Conservation (phyloP, 2,329 filamentous ascomycete species). For the Bipolaris sorokiniana region DNA sequence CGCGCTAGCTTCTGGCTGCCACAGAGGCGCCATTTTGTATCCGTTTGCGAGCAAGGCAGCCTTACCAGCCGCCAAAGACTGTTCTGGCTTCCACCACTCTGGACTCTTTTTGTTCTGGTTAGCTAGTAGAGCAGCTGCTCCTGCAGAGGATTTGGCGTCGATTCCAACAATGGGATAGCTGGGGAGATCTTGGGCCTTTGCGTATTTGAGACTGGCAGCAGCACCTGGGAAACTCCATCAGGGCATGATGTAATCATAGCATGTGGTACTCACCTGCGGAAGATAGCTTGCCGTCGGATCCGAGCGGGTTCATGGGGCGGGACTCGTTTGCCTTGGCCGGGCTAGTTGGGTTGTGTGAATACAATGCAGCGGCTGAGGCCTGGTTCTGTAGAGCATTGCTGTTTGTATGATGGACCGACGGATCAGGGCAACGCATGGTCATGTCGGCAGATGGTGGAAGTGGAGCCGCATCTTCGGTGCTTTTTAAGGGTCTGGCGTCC, state of each 20-base stretch:
- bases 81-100: constrained; percentile 70
- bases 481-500: constrained; percentile 28
- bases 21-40: constrained; percentile 65
- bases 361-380: constrained; percentile 67
- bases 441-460: constrained; percentile 23
- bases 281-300: constrained; percentile 62
- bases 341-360: constrained; percentile 55
- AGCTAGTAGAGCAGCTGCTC: constrained; percentile 75
- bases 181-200: constrained; percentile 73
- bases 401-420: constrained; percentile 50
- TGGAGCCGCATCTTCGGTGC: constrained; percentile 30
- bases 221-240: constrained; percentile 56
- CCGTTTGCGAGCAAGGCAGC: constrained; percentile 66
- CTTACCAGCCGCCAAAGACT: constrained; percentile 62
- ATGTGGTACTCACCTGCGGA: constrained; percentile 58
- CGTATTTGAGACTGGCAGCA: constrained; percentile 71
- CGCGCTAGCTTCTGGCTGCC: constrained; percentile 68
- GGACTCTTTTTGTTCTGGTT: constrained; percentile 71
- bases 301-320: constrained; percentile 49
- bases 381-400: constrained; percentile 52
- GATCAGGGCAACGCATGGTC: constrained; percentile 51
- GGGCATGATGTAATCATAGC: constrained; percentile 4
- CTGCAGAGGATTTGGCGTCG: constrained; percentile 65
- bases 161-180: constrained; percentile 74
- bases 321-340: constrained; percentile 29